Base-by-base conservation (phyloP, 108 stramenopile genomes). In the Stephanodiscus triporus region DNA sequence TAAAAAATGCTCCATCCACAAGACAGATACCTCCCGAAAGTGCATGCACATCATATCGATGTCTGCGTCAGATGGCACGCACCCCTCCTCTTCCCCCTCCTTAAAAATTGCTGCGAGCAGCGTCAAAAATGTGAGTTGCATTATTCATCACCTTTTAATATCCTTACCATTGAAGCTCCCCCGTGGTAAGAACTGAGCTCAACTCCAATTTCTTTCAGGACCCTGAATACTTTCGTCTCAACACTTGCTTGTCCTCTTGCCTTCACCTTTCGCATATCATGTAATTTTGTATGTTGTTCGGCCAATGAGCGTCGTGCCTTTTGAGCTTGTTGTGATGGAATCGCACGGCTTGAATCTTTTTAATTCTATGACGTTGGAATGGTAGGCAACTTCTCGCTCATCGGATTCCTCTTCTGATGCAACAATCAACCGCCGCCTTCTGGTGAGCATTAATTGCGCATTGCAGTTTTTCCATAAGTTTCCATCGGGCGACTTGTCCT, bases 1-100 rank as follows among this genome's bases (percentile, higher is more conserved):
- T 23, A 45, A 70, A 45, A 48, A 70, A 70, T 14, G 70, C 70
- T 30, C 70, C 69, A 60, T 70, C 71, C 71, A 72, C 32, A 72
- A 54, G 19, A 72, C 22, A 37, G 20, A 62, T 10, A 72, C 26
- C 9, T 34, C 48, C n/a, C 30, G 20, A 50, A 50, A 51, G 14
- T 51, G 16, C 11, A 48, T 3, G 61, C 71, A 72, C 17, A 63
- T 23, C 13, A 29, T 2, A 26, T 72, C 71, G 23, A 72, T 72
- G 2, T 63, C 60, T 2, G 9, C 19, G 23, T 51, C 19, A 9
- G 48, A 37, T n/a, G 37, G 30, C 34, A 34, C 4, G 14, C 59
- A 61, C 27, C 32, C 60, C 20, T 61, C 60, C 37, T 48, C 63
- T 37, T 30, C 32, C 29, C 42, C 57, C 43, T 45, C 60, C 23